A percentile compares a stretch with the other conserved stretches of the same genome.
Conservation (phyloP, 1,284 basidiomycete species). For the Cryptococcus sp. region DNA sequence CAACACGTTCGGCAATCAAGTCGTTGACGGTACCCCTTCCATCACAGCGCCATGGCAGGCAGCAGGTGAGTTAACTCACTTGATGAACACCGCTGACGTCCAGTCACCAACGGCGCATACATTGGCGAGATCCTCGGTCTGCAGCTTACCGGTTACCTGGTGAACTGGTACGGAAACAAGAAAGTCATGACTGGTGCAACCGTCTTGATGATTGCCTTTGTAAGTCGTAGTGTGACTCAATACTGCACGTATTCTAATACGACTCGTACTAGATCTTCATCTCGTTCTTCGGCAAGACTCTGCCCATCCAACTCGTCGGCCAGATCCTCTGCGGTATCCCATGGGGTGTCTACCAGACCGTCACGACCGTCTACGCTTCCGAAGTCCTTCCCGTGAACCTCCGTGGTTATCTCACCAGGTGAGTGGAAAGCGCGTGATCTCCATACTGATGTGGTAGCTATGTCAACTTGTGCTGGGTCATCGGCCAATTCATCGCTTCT, state of each 20-base stretch:
- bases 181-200: constrained; percentile 12
- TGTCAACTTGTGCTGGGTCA: constrained; percentile 37
- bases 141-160: constrained; percentile 12
- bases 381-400: constrained; percentile 32
- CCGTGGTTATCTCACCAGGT: constrained; percentile 22
- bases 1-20: constrained; percentile 16
- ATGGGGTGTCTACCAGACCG: constrained; percentile 24
- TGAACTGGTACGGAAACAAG: constrained; percentile 15
- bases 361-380: constrained; percentile 27
- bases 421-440: no score
- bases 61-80: constrained; percentile 8
- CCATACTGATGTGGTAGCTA: not conserved
- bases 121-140: constrained; percentile 23
- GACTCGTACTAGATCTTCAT: constrained; percentile 36
- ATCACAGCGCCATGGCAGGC: constrained; percentile 17
- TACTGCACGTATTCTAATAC: no score
- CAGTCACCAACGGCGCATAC: constrained; percentile 17
- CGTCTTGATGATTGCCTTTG: constrained; percentile 10
- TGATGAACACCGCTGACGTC: not conserved
- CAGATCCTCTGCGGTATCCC: constrained; percentile 46
- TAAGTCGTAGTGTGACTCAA: not conserved
- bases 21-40: constrained; percentile 11
- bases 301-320: constrained; percentile 35
- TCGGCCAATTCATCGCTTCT: constrained; percentile 45
- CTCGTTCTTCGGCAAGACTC: constrained; percentile 41